Base-by-base conservation (phyloP, 495 filamentous ascomycete genomes). In the Penicillium taxi region DNA sequence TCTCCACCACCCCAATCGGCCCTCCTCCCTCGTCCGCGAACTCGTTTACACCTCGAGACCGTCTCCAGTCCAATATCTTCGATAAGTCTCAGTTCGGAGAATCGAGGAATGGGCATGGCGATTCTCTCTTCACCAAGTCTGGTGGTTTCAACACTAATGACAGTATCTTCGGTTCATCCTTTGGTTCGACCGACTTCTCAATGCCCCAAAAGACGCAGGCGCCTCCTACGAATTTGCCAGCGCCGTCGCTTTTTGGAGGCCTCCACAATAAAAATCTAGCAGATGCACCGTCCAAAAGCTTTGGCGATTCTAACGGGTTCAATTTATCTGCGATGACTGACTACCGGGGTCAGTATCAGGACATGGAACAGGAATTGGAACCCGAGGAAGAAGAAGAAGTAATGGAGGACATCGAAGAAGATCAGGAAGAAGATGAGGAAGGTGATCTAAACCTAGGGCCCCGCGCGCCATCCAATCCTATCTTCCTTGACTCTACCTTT, bases 1-100 rank as follows among this genome's bases (percentile, higher is more conserved):
- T 77, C 21, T 88, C 87, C 1, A 89, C 82, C 1, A 90, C 86
- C 14, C 86, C 87, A 28, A 77, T 79, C 17, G 84, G 78, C 7
- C 77, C 74, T 31, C 86, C 86, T 9, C 84, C 84, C 15, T 78
- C 76, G 2, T 75, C 74, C 23, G 61, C 72, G 7, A 66, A 68
- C 14, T 86, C 84, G 20, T 86, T 86, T 56, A 86, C 82, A 18
- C 84, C 86, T 8, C 75, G 72, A 40, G 83, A 80, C 20, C 75
- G 71, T 17, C 82, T 84, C 13, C 72, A 75, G 15, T 78, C 74
- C 5, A 73, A 73, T 7, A 58, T 75, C 37, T 72, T 83, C 35
- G 78, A 78, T 21, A 82, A 76, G 61, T 84, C 82, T 4, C 76
- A 81, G 38, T 56, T 75, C 42, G 65, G 27, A 9, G n/a, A 50